Evolutionary conservation across 305 asterid species (phyloP), one percentile per base, ranked within the genome.

Genomic region (Rubia occidens): DNA sequence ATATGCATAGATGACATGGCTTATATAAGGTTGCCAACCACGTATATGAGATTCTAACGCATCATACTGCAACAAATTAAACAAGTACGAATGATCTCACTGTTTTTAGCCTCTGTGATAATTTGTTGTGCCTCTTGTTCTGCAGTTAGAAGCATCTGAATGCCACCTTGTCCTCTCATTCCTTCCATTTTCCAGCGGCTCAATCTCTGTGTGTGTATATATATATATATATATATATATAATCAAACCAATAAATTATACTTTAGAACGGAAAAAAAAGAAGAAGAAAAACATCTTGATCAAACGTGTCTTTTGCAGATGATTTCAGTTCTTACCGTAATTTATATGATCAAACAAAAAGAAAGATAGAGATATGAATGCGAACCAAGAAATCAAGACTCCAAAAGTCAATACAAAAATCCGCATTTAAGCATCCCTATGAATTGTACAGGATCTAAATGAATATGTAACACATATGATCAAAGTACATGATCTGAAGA

Each of bases 81-180:
- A 26, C 29, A 26, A 26, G 29, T 47, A 26, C n/a, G 9, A 24
- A 58, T n/a, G 8, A 37, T 35, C 15, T 64, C 64, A 93, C 98
- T 67, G 65, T 85, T 90, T 81, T 89, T 88, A 37, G 97, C 97
- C 44, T 88, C 83, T 24, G 88, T 64, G 15, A 93, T 93, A 60
- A 90, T 90, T 58, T 86, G 96, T 74, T 89, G 98, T 26, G 97
- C 98, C 73, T 92, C 98, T 29, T 87, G 88, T 72, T 92, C 97
- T 1, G 97, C 97, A 17, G 85, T 80, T 2, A 89, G 86, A 35
- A 92, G 84, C 98, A 89, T 90, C 73, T 92, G 98, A 70, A 92
- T 92, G 72, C 98, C 94, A 59, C 93, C 94, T 77, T 88, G 96
- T 59, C 94, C 95, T 80, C 86, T 88, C 80, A 75, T 75, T 62